Base-by-base conservation (phyloP, 331 rosid genomes). In the Phaseolus coccineus region DNA sequence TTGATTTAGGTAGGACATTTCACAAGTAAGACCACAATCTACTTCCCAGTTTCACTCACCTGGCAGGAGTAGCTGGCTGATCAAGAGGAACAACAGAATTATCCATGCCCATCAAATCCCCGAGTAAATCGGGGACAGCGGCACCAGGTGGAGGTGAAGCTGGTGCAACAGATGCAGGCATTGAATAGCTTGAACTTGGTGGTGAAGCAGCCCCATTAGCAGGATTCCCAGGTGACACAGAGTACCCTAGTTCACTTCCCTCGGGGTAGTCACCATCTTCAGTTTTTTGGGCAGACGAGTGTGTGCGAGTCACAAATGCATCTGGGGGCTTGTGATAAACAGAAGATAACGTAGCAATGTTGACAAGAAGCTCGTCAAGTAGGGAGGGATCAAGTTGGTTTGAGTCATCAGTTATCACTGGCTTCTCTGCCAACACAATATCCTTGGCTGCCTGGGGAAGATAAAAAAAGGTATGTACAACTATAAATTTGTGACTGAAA, bases 261-360 rank as follows among this genome's bases (percentile, higher is more conserved):
- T 93, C 97, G 3, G 93, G 88, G 78, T 83, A 96, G 71, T 96
- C 98, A 47, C 93, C 98, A 31, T 93, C 99, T 76, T 96, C 99
- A 2, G 92, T 86, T 90, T 59, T 93, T 69, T 84, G 96, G 76
- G 90, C 84, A 55, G 90, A 79, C 42, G 97, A 46, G 85, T 84
- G 92, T 73, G 84, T 85, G 39, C 98, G 98, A 48, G 97, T 93
- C 24, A 96, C 94, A 87, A 96, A 96, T 63, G 96, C 94, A 72
- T 96, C 99, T 30, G 99, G 98, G 25, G 98, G 96, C 86, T 96
- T 96, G 91, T 96, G 99, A 91, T 96, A 96, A 71, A 96, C 98
- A 68, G 99, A 96, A 81, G 99, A 91, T 77, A 96, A 79, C 11
- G 99, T 96, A 69, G 99, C 98, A 84, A 96, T 88, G 91, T 96